Evolutionary conservation across 768 basidiomycete species (phyloP).

Genomic region (Serpula lacrymans): DNA sequence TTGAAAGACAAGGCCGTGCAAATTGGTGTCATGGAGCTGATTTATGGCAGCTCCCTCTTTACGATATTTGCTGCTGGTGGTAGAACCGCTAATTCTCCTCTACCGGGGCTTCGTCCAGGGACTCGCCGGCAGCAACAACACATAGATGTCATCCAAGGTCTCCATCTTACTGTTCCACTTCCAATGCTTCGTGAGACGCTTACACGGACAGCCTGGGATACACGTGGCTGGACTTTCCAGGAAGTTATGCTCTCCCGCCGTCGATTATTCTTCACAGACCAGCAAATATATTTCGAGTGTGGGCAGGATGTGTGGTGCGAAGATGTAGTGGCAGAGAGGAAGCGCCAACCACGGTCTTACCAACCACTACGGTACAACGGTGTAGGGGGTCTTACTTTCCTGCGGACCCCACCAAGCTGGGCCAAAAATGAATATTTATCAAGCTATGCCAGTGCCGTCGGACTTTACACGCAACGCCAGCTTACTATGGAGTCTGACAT

Average conservation of each 20-base stretch:
- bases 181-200: slow-evolving; percentile 7
- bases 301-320: slow-evolving; percentile 11
- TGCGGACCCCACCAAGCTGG: no score
- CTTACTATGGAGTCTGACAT: slow-evolving; percentile 14
- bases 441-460: slow-evolving; percentile 7
- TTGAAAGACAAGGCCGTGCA: slow-evolving; percentile 7
- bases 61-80: slow-evolving; percentile 12
- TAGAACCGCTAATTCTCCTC: slow-evolving; percentile 4
- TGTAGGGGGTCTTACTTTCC: no score
- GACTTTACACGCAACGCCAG: slow-evolving; percentile 11
- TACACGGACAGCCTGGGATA: slow-evolving; percentile 10
- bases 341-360: no score
- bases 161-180: slow-evolving; percentile 9
- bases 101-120: slow-evolving; percentile 9
- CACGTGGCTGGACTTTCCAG: slow-evolving; percentile 16
- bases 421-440: no score
- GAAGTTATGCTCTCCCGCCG: slow-evolving; percentile 15
- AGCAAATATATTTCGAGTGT: slow-evolving; percentile 18
- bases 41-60: slow-evolving; percentile 12
- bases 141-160: slow-evolving; percentile 9
- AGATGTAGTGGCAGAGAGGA: slow-evolving; percentile 16
- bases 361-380: no score
- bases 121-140: slow-evolving; percentile 13
- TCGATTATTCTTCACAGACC: slow-evolving; percentile 15
- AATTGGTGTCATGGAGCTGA: slow-evolving; percentile 13